These are phyloP conservation scores for Phytophthora ramorum DNA, from an alignment of 352 stramenopile species.

Conservation along the genomic window DNA sequence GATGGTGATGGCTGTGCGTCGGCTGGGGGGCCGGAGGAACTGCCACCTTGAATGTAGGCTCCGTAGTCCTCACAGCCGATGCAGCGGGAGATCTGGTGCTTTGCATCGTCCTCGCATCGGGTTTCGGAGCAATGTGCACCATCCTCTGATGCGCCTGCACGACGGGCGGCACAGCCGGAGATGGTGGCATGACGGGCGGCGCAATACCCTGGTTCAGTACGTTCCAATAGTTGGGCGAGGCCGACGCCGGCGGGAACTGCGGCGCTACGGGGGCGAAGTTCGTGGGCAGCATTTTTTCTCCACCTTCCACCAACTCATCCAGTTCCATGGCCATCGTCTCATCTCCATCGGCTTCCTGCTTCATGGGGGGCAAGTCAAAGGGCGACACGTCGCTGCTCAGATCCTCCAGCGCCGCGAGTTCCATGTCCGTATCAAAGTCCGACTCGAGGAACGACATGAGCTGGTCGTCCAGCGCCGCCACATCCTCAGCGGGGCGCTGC, in stretches of 20 bases:
- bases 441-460: slow-evolving; percentile 63
- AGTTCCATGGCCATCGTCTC: slow-evolving; percentile 46
- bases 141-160: slow-evolving; percentile 42
- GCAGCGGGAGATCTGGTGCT: slow-evolving; percentile 10
- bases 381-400: slow-evolving; percentile 17
- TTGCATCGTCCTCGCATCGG: slow-evolving; percentile 39
- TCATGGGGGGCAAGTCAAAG: slow-evolving; percentile 13
- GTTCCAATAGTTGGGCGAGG: slow-evolving; percentile 89
- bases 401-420: slow-evolving; percentile 69
- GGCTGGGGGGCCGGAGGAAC: slow-evolving; percentile 6
- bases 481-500: slow-evolving; percentile 6
- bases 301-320: slow-evolving; percentile 28
- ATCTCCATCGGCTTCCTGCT: slow-evolving; percentile 33
- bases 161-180: slow-evolving; percentile 36
- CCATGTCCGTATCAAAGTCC: slow-evolving; percentile 72
- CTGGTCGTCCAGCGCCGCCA: slow-evolving; percentile 41
- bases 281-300: slow-evolving; percentile 22
- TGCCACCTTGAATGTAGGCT: slow-evolving; percentile 25
- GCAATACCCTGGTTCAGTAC: slow-evolving; percentile 77
- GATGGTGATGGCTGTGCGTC: slow-evolving; percentile 16
- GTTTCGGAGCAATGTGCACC: slow-evolving; percentile 84
- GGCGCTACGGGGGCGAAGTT: slow-evolving; percentile 27
- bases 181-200: slow-evolving; percentile 30
- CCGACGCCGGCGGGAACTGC: slow-evolving; percentile 73
- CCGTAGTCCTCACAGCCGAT: slow-evolving; percentile 9